These are phyloP conservation scores for Aspergillus flavus DNA, from an alignment of 2,329 filamentous ascomycete species.

Conservation along the genomic window DNA sequence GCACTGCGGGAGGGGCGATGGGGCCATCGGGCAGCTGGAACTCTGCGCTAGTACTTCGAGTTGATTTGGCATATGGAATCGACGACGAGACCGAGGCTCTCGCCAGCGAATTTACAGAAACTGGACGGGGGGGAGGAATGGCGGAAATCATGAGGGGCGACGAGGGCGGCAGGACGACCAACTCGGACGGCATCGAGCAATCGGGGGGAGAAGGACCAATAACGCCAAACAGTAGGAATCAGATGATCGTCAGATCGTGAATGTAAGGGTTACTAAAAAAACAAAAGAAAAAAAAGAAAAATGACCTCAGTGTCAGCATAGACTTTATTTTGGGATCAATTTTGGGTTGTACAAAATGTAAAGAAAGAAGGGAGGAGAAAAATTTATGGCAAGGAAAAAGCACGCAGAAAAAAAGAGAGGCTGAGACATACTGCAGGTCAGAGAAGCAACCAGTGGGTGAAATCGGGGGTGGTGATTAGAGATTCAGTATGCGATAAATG, in stretches of 20 bases:
- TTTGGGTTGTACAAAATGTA: not conserved
- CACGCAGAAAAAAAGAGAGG: constrained; percentile 7
- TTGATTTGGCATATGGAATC: constrained; percentile 27
- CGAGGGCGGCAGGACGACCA: constrained; percentile 11
- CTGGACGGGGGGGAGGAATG: constrained; percentile 34
- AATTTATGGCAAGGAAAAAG: constrained; percentile 5
- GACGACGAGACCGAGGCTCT: constrained; percentile 25
- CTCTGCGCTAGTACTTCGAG: constrained; percentile 30
- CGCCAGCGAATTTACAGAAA: constrained; percentile 37
- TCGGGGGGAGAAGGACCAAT: not conserved
- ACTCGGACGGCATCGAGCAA: constrained; percentile 19
- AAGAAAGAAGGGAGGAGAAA: constrained; percentile 2
- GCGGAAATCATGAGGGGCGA: constrained; percentile 32
- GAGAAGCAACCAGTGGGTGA: not conserved
- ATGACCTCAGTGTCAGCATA: not conserved
- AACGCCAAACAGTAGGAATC: not conserved
- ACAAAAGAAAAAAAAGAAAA: not conserved
- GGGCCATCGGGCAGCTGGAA: constrained; percentile 28
- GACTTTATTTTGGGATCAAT: not conserved
- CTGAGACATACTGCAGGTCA: constrained; percentile 14
- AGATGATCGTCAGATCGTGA: constrained; percentile 1
- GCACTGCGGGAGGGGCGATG: constrained; percentile 21
- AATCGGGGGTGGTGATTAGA: not conserved
- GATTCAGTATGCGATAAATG: constrained; percentile 6
- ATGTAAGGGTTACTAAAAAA: not conserved